These are phyloP conservation scores for Nematocida displodere DNA, from an alignment of 371 early-diverging fungal species.

Conservation along the genomic window DNA sequence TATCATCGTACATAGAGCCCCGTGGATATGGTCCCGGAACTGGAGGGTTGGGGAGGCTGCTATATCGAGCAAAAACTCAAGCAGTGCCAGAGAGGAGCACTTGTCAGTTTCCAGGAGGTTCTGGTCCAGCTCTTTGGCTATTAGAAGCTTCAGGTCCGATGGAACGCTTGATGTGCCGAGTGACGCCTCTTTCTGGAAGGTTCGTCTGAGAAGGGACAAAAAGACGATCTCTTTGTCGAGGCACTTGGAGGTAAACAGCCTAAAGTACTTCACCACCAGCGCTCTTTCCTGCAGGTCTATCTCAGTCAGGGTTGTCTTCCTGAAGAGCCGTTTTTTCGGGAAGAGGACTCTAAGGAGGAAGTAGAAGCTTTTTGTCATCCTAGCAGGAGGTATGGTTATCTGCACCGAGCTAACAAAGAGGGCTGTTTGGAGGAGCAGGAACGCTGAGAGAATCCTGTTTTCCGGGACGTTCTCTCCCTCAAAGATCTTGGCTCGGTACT, in stretches of 20 bases:
- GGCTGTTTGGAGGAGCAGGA: slow-evolving; percentile 34
- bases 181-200: slow-evolving; percentile 44
- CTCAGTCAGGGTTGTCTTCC: slow-evolving; percentile 20
- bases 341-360: slow-evolving; percentile 44
- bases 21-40: slow-evolving; percentile 45
- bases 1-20: slow-evolving; percentile 5
- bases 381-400: slow-evolving; percentile 10
- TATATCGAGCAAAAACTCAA: slow-evolving; percentile 33
- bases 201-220: slow-evolving; percentile 37
- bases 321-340: slow-evolving; percentile 45
- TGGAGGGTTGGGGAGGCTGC: slow-evolving; percentile 31
- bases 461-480: slow-evolving; percentile 26
- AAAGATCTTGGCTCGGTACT: slow-evolving; percentile 20
- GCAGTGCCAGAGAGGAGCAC: slow-evolving; percentile 30
- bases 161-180: slow-evolving; percentile 35
- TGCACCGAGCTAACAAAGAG: slow-evolving; percentile 15
- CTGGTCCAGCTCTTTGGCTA: slow-evolving; percentile 39
- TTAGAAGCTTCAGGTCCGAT: slow-evolving; percentile 37
- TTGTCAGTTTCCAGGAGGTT: slow-evolving; percentile 10
- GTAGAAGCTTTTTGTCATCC: slow-evolving; percentile 45
- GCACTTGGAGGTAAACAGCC: slow-evolving; percentile 42
- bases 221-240: slow-evolving; percentile 46
- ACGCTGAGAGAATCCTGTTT: background rate
- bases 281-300: slow-evolving; percentile 31
- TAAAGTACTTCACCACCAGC: slow-evolving; percentile 42